phyloP scores from a whole-genome alignment of 345 rosid species.

The Adansonia digitata region DNA sequence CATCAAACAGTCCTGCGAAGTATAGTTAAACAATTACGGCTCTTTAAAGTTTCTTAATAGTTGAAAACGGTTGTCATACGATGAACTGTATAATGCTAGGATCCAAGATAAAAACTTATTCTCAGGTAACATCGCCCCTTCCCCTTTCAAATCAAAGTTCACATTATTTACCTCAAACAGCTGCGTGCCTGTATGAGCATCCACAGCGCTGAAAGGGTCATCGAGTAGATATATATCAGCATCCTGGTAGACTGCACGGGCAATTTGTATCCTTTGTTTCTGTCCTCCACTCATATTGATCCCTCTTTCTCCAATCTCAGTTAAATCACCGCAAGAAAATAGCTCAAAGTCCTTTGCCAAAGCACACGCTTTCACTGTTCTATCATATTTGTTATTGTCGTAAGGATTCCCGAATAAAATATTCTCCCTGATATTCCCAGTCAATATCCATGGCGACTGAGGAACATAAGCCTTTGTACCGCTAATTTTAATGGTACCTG shows the following conservation, averaged over 20 bases:
- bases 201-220: conserved; percentile 96
- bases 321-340: conserved; percentile 70
- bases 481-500: conserved; percentile 62
- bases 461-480: conserved; percentile 86
- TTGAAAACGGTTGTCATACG: not conserved
- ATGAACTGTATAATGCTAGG: not conserved
- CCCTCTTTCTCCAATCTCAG: conserved; percentile 96
- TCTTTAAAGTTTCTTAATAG: not conserved
- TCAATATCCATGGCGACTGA: conserved; percentile 85
- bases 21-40: not conserved
- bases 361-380: conserved; percentile 74
- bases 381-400: conserved; percentile 48
- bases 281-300: conserved; percentile 99
- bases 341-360: conserved; percentile 72
- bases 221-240: conserved; percentile 87
- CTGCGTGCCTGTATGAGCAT: conserved; percentile 91
- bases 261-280: conserved; percentile 91
- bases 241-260: conserved; percentile 87
- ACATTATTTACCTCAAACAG: conserved; percentile 56
- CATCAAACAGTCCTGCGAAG: conserved; percentile 77
- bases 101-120: not conserved
- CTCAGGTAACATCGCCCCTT: not conserved
- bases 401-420: conserved; percentile 71
- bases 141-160: no score
- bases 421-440: conserved; percentile 78